Percentiles rank a stretch among this genome's conserved stretches.
phyloP scores from a whole-genome alignment of 495 filamentous ascomycete genomes.

The Cercophora scortea region DNA sequence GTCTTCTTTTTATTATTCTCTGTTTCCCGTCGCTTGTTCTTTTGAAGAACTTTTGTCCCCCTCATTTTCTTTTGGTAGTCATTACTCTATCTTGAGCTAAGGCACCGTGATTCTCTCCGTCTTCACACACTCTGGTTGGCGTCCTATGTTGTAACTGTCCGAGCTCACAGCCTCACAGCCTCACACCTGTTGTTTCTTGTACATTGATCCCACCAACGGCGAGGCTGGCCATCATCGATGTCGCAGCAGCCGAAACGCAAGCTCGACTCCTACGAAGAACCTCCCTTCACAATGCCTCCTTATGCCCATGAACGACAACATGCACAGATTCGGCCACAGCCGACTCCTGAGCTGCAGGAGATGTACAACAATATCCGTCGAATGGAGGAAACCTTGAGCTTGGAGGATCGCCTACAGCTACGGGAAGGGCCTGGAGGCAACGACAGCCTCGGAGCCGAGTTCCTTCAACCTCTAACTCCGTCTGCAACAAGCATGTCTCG shows the following conservation, averaged over 20 bases:
- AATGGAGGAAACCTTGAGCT: constrained; percentile 7
- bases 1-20: background rate
- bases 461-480: constrained; percentile 8
- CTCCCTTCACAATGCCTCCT: background rate
- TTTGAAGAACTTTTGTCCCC: background rate
- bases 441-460: background rate
- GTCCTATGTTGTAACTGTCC: no score
- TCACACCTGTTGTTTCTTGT: no score
- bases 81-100: background rate
- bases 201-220: no score
- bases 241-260: background rate
- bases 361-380: constrained; percentile 21
- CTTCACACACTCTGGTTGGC: no score
- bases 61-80: background rate
- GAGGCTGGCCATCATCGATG: background rate
- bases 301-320: no score
- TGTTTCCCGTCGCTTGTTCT: background rate
- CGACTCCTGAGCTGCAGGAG: constrained; percentile 24
- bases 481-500: constrained; percentile 10
- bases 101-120: background rate
- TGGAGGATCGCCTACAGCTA: no score
- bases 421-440: background rate
- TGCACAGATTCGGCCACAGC: background rate
- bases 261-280: background rate
- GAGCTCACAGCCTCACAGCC: no score